These are phyloP conservation scores for Claviceps africana DNA, from an alignment of 2,329 filamentous ascomycete genomes.

Conservation along the genomic window DNA sequence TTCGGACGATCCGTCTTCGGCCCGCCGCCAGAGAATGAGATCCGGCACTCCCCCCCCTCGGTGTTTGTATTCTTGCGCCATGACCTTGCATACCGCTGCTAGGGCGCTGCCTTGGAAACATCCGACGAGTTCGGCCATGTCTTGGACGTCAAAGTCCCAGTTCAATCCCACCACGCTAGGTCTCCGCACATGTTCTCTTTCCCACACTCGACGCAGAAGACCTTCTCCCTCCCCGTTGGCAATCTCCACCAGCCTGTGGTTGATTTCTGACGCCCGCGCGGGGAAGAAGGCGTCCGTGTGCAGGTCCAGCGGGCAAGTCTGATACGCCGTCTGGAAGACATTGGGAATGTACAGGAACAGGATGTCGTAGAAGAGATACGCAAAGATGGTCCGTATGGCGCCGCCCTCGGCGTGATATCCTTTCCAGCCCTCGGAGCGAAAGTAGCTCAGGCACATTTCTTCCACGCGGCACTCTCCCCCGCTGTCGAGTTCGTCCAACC, in stretches of 20 bases:
- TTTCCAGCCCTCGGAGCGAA: conserved; percentile 75
- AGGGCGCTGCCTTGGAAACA: conserved; percentile 74
- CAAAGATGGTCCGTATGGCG: conserved; percentile 80
- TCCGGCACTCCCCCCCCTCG: conserved; percentile 83
- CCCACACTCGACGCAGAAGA: conserved; percentile 56
- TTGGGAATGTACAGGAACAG: conserved; percentile 89
- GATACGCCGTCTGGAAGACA: conserved; percentile 91
- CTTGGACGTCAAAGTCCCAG: conserved; percentile 72
- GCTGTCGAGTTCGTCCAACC: conserved; percentile 64
- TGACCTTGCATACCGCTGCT: conserved; percentile 75
- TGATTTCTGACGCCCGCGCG: conserved; percentile 75
- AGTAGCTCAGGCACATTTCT: conserved; percentile 82
- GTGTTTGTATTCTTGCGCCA: conserved; percentile 87
- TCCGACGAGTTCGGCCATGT: conserved; percentile 62
- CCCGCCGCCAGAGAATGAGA: conserved; percentile 67
- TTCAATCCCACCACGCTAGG: conserved; percentile 86
- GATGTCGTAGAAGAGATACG: conserved; percentile 84
- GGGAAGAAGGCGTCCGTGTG: conserved; percentile 89
- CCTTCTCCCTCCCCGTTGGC: conserved; percentile 61
- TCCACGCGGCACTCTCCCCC: conserved; percentile 75
- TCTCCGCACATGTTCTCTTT: conserved; percentile 49
- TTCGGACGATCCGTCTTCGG: not conserved
- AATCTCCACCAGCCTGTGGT: conserved; percentile 72
- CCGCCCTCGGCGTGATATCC: conserved; percentile 89
- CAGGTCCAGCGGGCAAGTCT: conserved; percentile 84